phyloP scores from a whole-genome alignment of 192 early-diverging fungal genomes.

The Allomyces arbusculus region DNA sequence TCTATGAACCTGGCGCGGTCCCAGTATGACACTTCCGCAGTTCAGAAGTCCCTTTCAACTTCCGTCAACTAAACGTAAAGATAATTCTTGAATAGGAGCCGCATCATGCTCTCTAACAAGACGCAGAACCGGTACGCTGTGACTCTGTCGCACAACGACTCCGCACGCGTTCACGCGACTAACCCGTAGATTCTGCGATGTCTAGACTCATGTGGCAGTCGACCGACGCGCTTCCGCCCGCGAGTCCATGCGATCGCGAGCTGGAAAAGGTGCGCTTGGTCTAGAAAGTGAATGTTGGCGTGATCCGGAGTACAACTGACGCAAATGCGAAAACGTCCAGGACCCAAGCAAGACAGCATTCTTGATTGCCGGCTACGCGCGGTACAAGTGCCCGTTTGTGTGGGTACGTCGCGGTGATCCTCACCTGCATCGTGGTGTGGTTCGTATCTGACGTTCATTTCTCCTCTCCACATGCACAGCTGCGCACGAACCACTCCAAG shows the following conservation, averaged over 20 bases:
- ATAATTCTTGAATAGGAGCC: too few species aligned
- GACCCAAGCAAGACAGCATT: conserved; percentile 34
- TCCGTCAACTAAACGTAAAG: too few species aligned
- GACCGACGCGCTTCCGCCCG: not conserved
- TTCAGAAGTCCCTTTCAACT: too few species aligned
- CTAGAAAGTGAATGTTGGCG: not conserved
- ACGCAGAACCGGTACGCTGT: not conserved
- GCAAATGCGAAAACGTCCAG: conserved; percentile 4
- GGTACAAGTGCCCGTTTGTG: conserved; percentile 50
- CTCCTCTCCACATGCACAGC: conserved; percentile 7
- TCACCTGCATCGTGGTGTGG: not conserved
- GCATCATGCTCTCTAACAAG: not conserved
- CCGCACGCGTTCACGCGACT: too few species aligned
- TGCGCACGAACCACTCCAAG: conserved; percentile 34
- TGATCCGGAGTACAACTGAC: not conserved
- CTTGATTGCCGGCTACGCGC: conserved; percentile 42
- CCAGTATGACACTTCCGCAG: conserved; percentile 10
- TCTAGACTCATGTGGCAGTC: not conserved
- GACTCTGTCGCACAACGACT: not conserved
- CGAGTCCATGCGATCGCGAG: conserved; percentile 3
- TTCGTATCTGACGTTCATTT: not conserved
- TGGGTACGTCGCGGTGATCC: conserved; percentile 22
- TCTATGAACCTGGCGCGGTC: conserved; percentile 23
- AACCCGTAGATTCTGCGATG: too few species aligned
- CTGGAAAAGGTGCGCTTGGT: not conserved